phyloP scores from a whole-genome alignment of 352 stramenopile genomes.

The Globisporangium abappressorium region DNA sequence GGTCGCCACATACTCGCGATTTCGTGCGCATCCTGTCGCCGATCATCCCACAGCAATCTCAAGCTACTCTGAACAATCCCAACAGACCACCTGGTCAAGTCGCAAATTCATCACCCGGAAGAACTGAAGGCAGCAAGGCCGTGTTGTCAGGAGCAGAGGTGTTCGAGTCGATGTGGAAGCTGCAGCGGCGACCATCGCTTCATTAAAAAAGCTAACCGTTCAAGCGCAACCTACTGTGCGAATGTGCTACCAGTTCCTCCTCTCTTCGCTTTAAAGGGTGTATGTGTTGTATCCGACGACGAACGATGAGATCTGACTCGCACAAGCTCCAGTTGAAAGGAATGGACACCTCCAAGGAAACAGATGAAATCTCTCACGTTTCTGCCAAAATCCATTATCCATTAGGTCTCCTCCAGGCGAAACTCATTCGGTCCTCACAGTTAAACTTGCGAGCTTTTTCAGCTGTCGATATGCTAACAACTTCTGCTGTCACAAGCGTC shows the following conservation, averaged over 20 bases:
- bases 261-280: neutral
- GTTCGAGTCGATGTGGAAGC: conserved; percentile 37
- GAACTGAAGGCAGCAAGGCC: neutral
- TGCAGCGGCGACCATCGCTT: conserved; percentile 32
- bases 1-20: neutral
- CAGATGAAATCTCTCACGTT: neutral
- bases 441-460: neutral
- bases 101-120: conserved; percentile 7
- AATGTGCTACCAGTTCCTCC: neutral
- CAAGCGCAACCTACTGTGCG: neutral
- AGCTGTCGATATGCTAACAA: neutral
- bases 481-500: neutral
- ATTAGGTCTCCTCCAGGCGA: neutral
- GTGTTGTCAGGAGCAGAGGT: neutral
- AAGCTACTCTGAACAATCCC: neutral
- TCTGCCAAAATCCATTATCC: neutral
- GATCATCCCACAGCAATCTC: conserved; percentile 5
- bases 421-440: neutral
- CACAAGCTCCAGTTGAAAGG: neutral
- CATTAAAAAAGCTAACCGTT: conserved; percentile 3
- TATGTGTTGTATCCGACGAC: neutral
- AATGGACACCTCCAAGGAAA: neutral
- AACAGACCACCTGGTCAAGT: neutral
- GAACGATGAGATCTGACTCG: neutral
- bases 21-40: conserved; percentile 15